Conservation (phyloP, 2,329 filamentous ascomycete genomes). For the Aplosporella prunicola region DNA sequence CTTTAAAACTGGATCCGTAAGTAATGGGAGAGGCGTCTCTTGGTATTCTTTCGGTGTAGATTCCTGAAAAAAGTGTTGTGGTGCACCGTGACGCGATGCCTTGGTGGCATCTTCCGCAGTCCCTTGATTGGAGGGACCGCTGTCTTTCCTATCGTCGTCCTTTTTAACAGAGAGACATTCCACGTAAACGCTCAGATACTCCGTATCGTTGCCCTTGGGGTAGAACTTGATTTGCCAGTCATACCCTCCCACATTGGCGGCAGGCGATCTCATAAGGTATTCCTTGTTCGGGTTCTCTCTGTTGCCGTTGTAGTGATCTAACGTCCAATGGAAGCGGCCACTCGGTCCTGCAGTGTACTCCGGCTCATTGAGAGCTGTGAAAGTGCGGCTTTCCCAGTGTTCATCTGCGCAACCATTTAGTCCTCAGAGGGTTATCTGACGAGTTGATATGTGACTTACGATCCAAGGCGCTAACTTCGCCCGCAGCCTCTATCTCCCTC, state of each 20-base stretch:
- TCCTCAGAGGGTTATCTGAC: too few species aligned
- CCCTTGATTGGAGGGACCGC: constrained; percentile 9
- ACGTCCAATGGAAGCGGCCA: constrained; percentile 49
- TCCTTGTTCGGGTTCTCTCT: constrained; percentile 50
- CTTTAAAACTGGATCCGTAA: constrained; percentile 27
- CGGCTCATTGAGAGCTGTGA: constrained; percentile 47
- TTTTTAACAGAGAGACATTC: constrained; percentile 45
- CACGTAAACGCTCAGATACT: constrained; percentile 51
- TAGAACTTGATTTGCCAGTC: constrained; percentile 60
- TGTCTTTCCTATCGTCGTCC: constrained; percentile 14
- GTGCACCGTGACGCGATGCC: neutral
- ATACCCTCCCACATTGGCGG: constrained; percentile 47
- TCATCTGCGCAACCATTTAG: constrained; percentile 28
- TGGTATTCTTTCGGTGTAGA: constrained; percentile 16
- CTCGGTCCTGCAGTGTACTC: constrained; percentile 46
- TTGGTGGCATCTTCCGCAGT: constrained; percentile 8
- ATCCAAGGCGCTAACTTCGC: constrained; percentile 47
- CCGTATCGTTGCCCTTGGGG: constrained; percentile 50
- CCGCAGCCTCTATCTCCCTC: constrained; percentile 44
- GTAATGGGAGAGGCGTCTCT: constrained; percentile 28
- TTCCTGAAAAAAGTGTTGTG: constrained; percentile 1
- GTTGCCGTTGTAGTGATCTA: constrained; percentile 51
- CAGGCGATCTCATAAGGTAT: constrained; percentile 49
- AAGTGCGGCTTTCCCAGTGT: constrained; percentile 51
- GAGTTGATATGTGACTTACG: constrained; percentile 29